phyloP scores from a whole-genome alignment of 345 rosid genomes.

The Gynandropsis gynandra region DNA sequence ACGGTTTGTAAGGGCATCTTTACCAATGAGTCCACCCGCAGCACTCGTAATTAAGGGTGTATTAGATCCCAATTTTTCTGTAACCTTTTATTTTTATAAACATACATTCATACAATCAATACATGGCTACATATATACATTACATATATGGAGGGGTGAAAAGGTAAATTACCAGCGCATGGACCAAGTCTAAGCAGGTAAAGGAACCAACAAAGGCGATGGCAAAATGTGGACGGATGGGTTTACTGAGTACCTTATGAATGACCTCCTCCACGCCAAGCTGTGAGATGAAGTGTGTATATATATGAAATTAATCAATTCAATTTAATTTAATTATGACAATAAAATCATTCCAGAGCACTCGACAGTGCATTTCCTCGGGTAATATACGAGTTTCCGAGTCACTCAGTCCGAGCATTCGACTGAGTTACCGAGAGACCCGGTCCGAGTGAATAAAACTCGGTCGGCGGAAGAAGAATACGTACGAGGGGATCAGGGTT shows the following conservation, averaged over 20 bases:
- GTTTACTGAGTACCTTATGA: slow-evolving; percentile 44
- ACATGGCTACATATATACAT: background rate
- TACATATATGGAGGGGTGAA: background rate
- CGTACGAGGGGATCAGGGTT: slow-evolving; percentile 29
- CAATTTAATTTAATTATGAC: background rate
- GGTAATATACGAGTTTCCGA: no score
- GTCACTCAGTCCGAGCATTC: no score
- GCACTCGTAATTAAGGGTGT: slow-evolving; percentile 39
- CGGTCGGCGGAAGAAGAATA: background rate
- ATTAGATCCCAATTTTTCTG: slow-evolving; percentile 32
- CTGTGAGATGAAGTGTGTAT: slow-evolving; percentile 23
- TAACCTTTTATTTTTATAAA: slow-evolving; percentile 25
- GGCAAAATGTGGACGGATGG: slow-evolving; percentile 61
- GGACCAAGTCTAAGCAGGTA: slow-evolving; percentile 12
- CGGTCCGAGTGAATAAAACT: no score
- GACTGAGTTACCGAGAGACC: no score
- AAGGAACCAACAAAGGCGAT: slow-evolving; percentile 30
- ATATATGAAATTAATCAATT: background rate
- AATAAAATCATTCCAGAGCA: no score
- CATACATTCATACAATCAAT: background rate
- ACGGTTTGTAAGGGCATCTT: slow-evolving; percentile 35
- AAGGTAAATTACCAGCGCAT: slow-evolving; percentile 23
- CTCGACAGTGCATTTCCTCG: no score
- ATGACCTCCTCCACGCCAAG: slow-evolving; percentile 42
- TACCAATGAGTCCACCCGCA: slow-evolving; percentile 48